Conservation (phyloP, 768 basidiomycete species). For the Suillus decipiens region DNA sequence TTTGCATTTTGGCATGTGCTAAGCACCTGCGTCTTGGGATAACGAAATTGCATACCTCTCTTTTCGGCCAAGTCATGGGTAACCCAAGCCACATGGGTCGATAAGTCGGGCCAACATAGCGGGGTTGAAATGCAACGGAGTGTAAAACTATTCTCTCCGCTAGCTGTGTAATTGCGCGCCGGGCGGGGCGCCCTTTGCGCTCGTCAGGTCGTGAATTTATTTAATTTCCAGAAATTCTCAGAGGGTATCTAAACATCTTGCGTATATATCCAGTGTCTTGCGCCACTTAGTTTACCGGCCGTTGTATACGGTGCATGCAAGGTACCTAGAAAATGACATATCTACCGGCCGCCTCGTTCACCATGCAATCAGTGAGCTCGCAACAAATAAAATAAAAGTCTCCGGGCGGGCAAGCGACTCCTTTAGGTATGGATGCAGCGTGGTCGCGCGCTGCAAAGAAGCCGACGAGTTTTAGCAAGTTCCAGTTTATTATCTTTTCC, state of each 20-base stretch:
- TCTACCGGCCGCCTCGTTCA: slow-evolving; percentile 1
- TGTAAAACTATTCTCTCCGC: neutral
- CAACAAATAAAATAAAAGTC: slow-evolving; percentile 6
- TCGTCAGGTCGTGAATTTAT: neutral
- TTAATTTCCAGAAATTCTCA: neutral
- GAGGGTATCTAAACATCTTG: neutral
- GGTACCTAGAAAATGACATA: neutral
- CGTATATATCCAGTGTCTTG: neutral
- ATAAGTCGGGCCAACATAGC: neutral
- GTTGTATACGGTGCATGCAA: slow-evolving; percentile 1
- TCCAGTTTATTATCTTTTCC: slow-evolving; percentile 4
- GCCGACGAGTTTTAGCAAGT: slow-evolving; percentile 3
- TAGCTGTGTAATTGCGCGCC: neutral
- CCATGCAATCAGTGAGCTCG: neutral
- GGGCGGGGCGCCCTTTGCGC: neutral
- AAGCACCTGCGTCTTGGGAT: neutral
- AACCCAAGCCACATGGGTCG: neutral
- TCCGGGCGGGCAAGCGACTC: neutral
- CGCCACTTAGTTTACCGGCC: neutral
- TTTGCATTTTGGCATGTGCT: slow-evolving; percentile 9
- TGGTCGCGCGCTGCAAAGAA: neutral
- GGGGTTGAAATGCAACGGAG: neutral
- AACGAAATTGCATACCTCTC: neutral
- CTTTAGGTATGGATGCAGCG: slow-evolving; percentile 2
- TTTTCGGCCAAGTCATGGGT: slow-evolving; percentile 4